Base-by-base conservation (phyloP, 305 asterid species). In the Striga hermonthica region DNA sequence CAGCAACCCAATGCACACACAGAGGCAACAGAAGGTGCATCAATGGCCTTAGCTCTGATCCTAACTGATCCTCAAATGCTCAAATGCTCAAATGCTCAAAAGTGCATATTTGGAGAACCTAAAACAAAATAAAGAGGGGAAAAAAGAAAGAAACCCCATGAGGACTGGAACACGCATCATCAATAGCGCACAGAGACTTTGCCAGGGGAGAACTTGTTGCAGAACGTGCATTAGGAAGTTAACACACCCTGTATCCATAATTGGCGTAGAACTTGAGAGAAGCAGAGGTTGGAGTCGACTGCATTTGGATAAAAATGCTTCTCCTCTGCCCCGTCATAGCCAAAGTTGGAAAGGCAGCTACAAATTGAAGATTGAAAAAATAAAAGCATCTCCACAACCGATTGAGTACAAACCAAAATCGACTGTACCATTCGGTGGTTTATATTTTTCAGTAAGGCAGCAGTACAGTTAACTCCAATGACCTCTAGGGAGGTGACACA, bases 221-320 rank as follows among this genome's bases (percentile, higher is more conserved):
- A 11, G 89, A 72, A 37, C 98, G 98, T 28, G 96, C 95, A 83
- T 87, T 89, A 7, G 97, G 96, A 92, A 92, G 70, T 92, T 97
- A 0, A 88, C 83, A 62, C 90, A 87, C 62, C 98, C 96, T n/a
- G 79, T 38, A 75, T 92, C 95, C 90, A 92, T 70, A 56, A 92
- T 97, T 6, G 94, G 85, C 81, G 74, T 81, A 75, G 83, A 92
- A 92, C 97, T 89, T 89, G 67, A 92, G 90, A 8, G 98, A 92
- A 10, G 84, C 83, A 40, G 98, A 97, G 60, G 89, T 92, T 0
- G 98, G 98, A 69, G 98, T 92, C 2, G 96, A 79, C 60, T 92
- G 97, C 9, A 96, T 89, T 78, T 89, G 98, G 68, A 92, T 92
- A 75, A 92, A 92, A 92, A 92, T 81, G 72, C 88, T 81, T 83